phyloP scores from a whole-genome alignment of 2,329 filamentous ascomycete species.

The Rhytidhysteron rufulum region DNA sequence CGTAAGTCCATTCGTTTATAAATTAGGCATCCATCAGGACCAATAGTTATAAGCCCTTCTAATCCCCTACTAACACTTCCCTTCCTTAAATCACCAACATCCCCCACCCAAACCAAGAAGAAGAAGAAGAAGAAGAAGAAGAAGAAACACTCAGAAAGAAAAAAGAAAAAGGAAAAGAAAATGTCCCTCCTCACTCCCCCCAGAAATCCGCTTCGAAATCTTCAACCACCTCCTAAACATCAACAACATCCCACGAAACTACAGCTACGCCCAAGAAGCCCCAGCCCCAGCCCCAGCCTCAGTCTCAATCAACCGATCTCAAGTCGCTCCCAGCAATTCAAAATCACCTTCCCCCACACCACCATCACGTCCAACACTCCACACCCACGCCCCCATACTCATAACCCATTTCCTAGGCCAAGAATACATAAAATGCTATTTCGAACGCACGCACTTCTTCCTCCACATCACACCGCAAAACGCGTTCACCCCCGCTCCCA shows the following conservation, averaged over 20 bases:
- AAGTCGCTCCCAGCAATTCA: no score
- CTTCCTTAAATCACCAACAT: no score
- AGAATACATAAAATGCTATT: slow-evolving; percentile 14
- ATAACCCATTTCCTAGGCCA: slow-evolving; percentile 7
- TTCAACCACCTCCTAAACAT: slow-evolving; percentile 6
- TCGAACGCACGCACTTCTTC: slow-evolving; percentile 17
- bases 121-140: no score
- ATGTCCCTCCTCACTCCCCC: slow-evolving; percentile 6
- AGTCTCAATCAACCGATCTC: background rate
- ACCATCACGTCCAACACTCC: no score
- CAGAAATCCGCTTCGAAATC: slow-evolving; percentile 11
- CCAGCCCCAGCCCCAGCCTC: background rate
- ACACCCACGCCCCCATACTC: slow-evolving; percentile 10
- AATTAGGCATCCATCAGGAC: no score
- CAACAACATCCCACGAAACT: slow-evolving; percentile 5
- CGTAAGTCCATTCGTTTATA: no score
- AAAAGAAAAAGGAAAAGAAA: no score
- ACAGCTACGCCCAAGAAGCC: slow-evolving; percentile 8
- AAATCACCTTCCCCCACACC: no score
- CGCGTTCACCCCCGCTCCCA: slow-evolving; percentile 1
- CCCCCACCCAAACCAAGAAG: no score
- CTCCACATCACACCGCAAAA: slow-evolving; percentile 10
- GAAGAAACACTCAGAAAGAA: no score
- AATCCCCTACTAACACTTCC: no score
- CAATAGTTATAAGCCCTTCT: no score